Base-by-base conservation (phyloP, 805 yeast genomes). In the Scheffersomyces ergatensis region DNA sequence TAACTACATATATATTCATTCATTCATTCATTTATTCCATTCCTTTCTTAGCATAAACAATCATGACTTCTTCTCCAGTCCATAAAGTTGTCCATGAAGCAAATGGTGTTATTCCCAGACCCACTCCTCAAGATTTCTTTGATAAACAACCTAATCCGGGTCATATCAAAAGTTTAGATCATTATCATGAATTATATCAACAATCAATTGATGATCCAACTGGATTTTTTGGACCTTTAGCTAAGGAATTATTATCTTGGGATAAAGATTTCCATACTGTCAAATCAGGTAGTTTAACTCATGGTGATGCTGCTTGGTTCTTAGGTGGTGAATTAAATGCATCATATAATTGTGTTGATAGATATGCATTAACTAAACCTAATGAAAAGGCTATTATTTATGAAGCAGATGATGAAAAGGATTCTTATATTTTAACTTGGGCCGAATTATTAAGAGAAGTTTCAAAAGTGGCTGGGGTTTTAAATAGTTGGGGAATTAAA, bases 191-290 rank as follows among this genome's bases (percentile, higher is more conserved):
- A 44, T 55, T 88, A 65, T 87, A 90, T 70, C 62, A 78, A 47
- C 74, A 86, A 71, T 85, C 95, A 19, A 80, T 90, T 49, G 72
- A 78, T 42, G 78, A 86, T 55, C 98, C 98, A 33, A 85, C 78
- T 40, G 74, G 66, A 26, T 90, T 92, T 63, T 90, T 86, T 62
- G 90, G 89, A 36, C 78, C 80, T 37, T 70, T 77, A 61, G 97
- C 96, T 37, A 76, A 73, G 43, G 78, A 83, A 55, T 74, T 79
- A 42, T 75, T 90, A 50, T 66, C 77, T 54, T 90, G 97, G 97
- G 87, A 83, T 59, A 78, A 73, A 44, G 89, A 82, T 39, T 90
- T 87, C 65, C 72, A 75, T 53, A 72, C 76, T 44, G 93, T 77
- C 54, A 76, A 68, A 42, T 65, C 67, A 38, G 95, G 93, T 27